Base-by-base conservation (phyloP, 257 asterid genomes). In the Solanum verrucosum region DNA sequence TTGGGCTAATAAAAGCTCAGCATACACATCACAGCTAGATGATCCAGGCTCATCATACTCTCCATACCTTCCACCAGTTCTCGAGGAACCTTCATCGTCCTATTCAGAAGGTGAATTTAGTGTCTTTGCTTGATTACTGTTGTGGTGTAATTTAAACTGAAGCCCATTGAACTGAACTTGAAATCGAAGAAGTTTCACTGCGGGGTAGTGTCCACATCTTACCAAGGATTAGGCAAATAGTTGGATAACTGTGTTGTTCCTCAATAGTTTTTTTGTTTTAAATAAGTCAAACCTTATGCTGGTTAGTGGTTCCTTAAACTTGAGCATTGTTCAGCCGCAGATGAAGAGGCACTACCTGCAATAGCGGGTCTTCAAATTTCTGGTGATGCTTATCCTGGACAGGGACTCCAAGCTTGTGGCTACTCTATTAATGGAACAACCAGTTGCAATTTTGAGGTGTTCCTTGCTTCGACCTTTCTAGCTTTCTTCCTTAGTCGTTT, bases 371-470 rank as follows among this genome's bases (percentile, higher is more conserved):
- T 97, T 90, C 99, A 97, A 93, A 97, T 97, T 86, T 92, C 98
- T 78, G 99, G 99, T 60, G 98, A 95, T 87, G 95, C 99, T 68
- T 97, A 91, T 92, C 99, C 98, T 38, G 99, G 99, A 31, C 93
- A 89, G 91, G 94, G 92, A 90, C 98, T 97, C 89, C 97, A 92
- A 93, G 99, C 99, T 70, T 93, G 94, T 88, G 99, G 99, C 88
- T 94, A 90, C 92, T 97, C 99, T 68, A 93, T 91, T 63, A 94
- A 97, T 93, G 99, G 99, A 91, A 97, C 99, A 73, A 96, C 98
- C 90, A 97, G 99, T 92, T 97, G 99, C 91, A 95, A 96, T 91
- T 97, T 97, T 90, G 99, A 96, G 98, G 99, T 97, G 87, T 87
- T 87, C 90, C 72, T 84, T 71, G 33, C 16, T 84, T 74, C 71